Evolutionary conservation across 2,329 filamentous ascomycete genomes (phyloP), one percentile per base, ranked within the genome.

Genomic region (Colletotrichum zoysiae): DNA sequence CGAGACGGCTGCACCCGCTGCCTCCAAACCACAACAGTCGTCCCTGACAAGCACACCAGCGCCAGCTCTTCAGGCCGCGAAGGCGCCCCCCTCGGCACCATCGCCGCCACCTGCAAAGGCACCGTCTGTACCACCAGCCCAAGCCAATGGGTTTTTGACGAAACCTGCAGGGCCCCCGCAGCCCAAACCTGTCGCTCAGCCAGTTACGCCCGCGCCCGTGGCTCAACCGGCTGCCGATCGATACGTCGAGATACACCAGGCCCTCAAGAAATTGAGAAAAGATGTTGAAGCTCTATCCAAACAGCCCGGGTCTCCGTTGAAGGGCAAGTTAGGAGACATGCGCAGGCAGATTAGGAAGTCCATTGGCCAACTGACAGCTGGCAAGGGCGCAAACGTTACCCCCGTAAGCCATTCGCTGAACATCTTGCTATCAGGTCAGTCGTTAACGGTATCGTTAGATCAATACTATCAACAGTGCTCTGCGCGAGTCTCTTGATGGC

Each of bases 281-380:
- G 85, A 87, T 46, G 82, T 90, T 11, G 85, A 91, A 75, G 85
- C 85, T 5, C 89, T 90, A 76, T 82, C 84, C 30, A 88, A 91
- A 70, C 68, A 78, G 18, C 74, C 79, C 76, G 79, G 74, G 1
- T 84, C 83, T 5, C 81, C 78, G 2, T 81, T 95, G 38, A 94
- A 93, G 79, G 85, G 86, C 63, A 86, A 88, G 46, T 87, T 94
- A 78, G 92, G 93, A 44, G 89, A 94, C 66, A 90, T 93, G 85
- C 87, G 93, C 51, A 86, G 93, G 70, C 88, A 91, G 53, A 90
- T 96, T 65, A 88, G 88, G 50, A 92, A 91, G 76, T 90, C 87
- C 23, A 87, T 95, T 66, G 93, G 94, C 8, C 93, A 96, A 78
- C 82, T 95, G 38, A 92, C 90, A 1, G 87, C 87, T 50, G 91